Evolutionary conservation across 306 rosid species (phyloP).

Genomic region (Prinsepia uniflora): DNA sequence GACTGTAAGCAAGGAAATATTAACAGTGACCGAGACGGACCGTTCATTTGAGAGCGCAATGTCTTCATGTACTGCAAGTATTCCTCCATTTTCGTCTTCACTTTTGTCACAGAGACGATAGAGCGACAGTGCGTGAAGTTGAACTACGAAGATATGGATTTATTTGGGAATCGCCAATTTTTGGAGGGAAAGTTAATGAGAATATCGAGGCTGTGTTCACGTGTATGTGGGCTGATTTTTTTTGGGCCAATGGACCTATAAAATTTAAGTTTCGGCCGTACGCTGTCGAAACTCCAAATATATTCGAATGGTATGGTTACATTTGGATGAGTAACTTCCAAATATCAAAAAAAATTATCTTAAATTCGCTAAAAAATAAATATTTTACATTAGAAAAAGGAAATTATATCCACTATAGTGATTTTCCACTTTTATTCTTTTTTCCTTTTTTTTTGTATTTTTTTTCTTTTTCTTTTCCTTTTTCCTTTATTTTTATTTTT

Average conservation of each 20-base stretch:
- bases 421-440: too few relatives aligned
- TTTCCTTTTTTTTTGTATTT: too few relatives aligned
- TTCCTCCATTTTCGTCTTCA: conserved; percentile 54
- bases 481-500: too few relatives aligned
- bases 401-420: too few relatives aligned
- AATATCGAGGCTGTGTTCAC: not conserved
- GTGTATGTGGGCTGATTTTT: not conserved
- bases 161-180: not conserved
- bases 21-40: conserved; percentile 29
- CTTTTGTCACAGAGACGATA: not conserved
- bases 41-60: conserved; percentile 84
- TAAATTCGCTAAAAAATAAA: too few relatives aligned
- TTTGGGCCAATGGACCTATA: not conserved
- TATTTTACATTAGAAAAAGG: too few relatives aligned
- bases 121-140: not conserved
- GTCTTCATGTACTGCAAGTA: conserved; percentile 68
- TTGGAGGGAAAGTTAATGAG: conserved; percentile 1
- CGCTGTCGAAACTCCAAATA: too few relatives aligned
- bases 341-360: too few relatives aligned
- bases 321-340: too few relatives aligned
- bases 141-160: not conserved
- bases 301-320: too few relatives aligned
- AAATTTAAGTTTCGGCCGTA: too few relatives aligned
- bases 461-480: too few relatives aligned
- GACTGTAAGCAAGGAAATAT: not conserved